A percentile compares a stretch with the other conserved stretches of the same genome.
Evolutionary conservation across 2,329 filamentous ascomycete genomes (phyloP).

Genomic region (Colletotrichum navitas): DNA sequence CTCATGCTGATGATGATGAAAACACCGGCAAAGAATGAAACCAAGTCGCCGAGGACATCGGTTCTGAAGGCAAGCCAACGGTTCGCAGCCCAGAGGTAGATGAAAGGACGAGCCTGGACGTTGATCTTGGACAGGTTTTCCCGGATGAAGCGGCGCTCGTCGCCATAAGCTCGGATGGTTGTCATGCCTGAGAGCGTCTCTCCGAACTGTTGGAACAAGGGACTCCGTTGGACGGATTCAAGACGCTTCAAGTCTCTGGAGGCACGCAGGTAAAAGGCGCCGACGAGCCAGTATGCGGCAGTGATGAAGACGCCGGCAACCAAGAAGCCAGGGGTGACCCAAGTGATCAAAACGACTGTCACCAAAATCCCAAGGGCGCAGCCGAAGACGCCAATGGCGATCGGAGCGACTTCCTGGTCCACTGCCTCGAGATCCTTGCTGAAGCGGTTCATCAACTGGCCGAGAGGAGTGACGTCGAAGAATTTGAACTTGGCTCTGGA

Average conservation of each 20-base stretch:
- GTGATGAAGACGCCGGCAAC: slow-evolving; percentile 89
- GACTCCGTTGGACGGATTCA: slow-evolving; percentile 93
- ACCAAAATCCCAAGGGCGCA: slow-evolving; percentile 78
- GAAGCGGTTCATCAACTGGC: slow-evolving; percentile 98
- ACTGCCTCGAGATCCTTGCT: slow-evolving; percentile 96
- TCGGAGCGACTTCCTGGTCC: slow-evolving; percentile 94
- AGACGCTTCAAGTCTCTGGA: slow-evolving; percentile 96
- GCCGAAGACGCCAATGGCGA: slow-evolving; percentile 82
- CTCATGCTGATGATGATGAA: slow-evolving; percentile 90
- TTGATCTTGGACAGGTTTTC: slow-evolving; percentile 93
- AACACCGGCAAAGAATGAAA: slow-evolving; percentile 92
- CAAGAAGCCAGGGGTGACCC: slow-evolving; percentile 91
- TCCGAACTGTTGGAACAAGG: slow-evolving; percentile 97
- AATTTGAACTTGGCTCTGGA: slow-evolving; percentile 96
- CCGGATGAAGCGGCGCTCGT: slow-evolving; percentile 91
- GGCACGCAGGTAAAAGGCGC: slow-evolving; percentile 88
- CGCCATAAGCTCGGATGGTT: slow-evolving; percentile 95
- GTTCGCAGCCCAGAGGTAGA: slow-evolving; percentile 96
- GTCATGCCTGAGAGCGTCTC: slow-evolving; percentile 96
- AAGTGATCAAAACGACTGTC: slow-evolving; percentile 87
- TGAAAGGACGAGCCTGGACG: slow-evolving; percentile 90
- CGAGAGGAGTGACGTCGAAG: slow-evolving; percentile 95
- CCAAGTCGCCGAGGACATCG: slow-evolving; percentile 89
- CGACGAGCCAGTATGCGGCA: slow-evolving; percentile 83
- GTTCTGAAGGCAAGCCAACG: slow-evolving; percentile 96